phyloP scores from a whole-genome alignment of 2,329 filamentous ascomycete genomes.

The Aspergillus versicolor region DNA sequence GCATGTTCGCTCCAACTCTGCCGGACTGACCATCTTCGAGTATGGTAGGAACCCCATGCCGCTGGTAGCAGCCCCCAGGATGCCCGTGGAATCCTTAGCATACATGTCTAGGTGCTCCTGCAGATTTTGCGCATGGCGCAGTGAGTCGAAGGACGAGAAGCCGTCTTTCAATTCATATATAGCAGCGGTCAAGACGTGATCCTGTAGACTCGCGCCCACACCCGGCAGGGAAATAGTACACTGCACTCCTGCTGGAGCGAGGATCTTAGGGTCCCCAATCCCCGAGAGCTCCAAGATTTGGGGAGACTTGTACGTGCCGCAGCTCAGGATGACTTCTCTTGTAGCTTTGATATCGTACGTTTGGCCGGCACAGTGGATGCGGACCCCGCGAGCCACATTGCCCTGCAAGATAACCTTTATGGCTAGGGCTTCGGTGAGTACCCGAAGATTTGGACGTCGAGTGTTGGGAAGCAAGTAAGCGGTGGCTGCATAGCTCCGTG shows the following conservation, averaged over 20 bases:
- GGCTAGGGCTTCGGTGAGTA: background rate
- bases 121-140: too few relatives aligned
- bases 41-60: too few relatives aligned
- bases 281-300: conserved; percentile 63
- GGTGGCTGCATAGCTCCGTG: background rate
- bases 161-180: too few relatives aligned
- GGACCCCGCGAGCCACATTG: background rate
- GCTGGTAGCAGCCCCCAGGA: too few relatives aligned
- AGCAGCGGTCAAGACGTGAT: conserved; percentile 30
- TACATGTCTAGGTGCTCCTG: too few relatives aligned
- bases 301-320: conserved; percentile 58
- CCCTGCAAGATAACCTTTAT: background rate
- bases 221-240: conserved; percentile 43
- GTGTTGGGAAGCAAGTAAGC: background rate
- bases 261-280: conserved; percentile 50
- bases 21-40: too few relatives aligned
- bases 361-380: background rate
- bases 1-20: too few relatives aligned
- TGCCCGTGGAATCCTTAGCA: too few relatives aligned
- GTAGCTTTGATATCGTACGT: background rate
- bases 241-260: conserved; percentile 41
- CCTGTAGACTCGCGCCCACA: conserved; percentile 51
- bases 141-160: too few relatives aligned
- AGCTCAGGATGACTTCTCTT: conserved; percentile 53
- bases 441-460: background rate